Evolutionary conservation across 352 stramenopile species (phyloP), one percentile per base, ranked within the genome.

Genomic region (Globisporangium orthogonon): DNA sequence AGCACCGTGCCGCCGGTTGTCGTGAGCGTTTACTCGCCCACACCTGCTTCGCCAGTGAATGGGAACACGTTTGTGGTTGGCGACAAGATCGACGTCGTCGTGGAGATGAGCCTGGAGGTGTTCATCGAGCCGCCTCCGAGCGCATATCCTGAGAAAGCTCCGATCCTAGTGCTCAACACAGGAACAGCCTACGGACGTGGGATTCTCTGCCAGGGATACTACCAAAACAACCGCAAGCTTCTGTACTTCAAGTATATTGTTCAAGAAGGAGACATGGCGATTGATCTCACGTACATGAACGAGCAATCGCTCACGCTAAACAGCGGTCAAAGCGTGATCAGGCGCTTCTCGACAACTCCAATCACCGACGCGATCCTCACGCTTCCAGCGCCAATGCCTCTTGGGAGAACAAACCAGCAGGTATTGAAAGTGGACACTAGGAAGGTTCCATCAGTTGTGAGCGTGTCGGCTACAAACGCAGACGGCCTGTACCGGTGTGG

Each of bases 241-340:
- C 44, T 94, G 30, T 64, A 89, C 18, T 95, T 94, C 56, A 69
- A 69, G 54, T 95, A 95, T 52, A 75, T 66, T 2, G 82, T 95
- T 2, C 53, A 80, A 39, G 54, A 67, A 37, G 80, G 80, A 0
- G 86, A 95, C 45, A 30, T 71, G 11, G 55, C 75, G 33, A 31
- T 56, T 7, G 65, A 91, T 23, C 61, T 95, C 45, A 80, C 52
- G 44, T 91, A 92, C 56, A 49, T 83, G 1, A 62, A 78, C 43
- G 60, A 67, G 7, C 67, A 71, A 14, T 69, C 86, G 4, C 69
- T 95, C 30, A 89, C 82, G 0, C 66, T 94, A 15, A 93, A 91
- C 69, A 91, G 77, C 47, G 78, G 69, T 0, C 85, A 93, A 62
- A 78, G 69, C 14, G 70, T 76, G 23, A 92, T 94, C 63, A 87